A percentile compares a stretch with the other conserved stretches of the same genome.
Evolutionary conservation across 2,329 filamentous ascomycete species (phyloP).

Genomic region (Pseudogymnoascus sp.): DNA sequence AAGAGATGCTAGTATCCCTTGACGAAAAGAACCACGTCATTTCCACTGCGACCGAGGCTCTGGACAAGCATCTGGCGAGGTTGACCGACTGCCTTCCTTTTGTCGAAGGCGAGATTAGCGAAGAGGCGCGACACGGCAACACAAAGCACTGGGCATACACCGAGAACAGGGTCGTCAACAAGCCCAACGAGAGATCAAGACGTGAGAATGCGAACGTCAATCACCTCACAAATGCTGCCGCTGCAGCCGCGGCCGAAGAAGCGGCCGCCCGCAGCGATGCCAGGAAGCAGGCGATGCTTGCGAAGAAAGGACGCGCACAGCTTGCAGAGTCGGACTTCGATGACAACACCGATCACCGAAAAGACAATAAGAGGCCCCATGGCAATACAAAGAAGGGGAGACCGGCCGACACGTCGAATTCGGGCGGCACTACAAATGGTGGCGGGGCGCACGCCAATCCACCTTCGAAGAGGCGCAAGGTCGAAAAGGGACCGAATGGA

Average conservation of each 20-base stretch:
- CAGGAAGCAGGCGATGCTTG: slow-evolving; percentile 71
- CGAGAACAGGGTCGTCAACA: slow-evolving; percentile 63
- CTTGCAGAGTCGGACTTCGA: slow-evolving; percentile 70
- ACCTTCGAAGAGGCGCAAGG: slow-evolving; percentile 69
- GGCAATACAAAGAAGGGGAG: slow-evolving; percentile 57
- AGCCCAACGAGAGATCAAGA: slow-evolving; percentile 64
- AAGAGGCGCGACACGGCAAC: slow-evolving; percentile 90
- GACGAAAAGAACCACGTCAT: slow-evolving; percentile 99
- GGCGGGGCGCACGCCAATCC: slow-evolving; percentile 43
- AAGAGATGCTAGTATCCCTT: slow-evolving; percentile 79
- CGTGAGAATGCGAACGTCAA: slow-evolving; percentile 73
- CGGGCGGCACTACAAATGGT: slow-evolving; percentile 56
- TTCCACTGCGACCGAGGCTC: slow-evolving; percentile 81
- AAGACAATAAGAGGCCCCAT: slow-evolving; percentile 56
- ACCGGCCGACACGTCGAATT: slow-evolving; percentile 42
- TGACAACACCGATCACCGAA: slow-evolving; percentile 46
- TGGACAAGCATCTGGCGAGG: slow-evolving; percentile 75
- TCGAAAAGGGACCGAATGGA: slow-evolving; percentile 57
- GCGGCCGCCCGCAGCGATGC: slow-evolving; percentile 77
- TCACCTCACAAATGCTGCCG: slow-evolving; percentile 60
- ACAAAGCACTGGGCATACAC: slow-evolving; percentile 92
- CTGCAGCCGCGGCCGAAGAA: slow-evolving; percentile 72
- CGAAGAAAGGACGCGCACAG: slow-evolving; percentile 56
- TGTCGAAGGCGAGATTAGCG: slow-evolving; percentile 82
- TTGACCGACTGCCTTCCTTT: slow-evolving; percentile 83